phyloP scores from a whole-genome alignment of 805 yeast genomes.

The Dipodascopsis tothii region DNA sequence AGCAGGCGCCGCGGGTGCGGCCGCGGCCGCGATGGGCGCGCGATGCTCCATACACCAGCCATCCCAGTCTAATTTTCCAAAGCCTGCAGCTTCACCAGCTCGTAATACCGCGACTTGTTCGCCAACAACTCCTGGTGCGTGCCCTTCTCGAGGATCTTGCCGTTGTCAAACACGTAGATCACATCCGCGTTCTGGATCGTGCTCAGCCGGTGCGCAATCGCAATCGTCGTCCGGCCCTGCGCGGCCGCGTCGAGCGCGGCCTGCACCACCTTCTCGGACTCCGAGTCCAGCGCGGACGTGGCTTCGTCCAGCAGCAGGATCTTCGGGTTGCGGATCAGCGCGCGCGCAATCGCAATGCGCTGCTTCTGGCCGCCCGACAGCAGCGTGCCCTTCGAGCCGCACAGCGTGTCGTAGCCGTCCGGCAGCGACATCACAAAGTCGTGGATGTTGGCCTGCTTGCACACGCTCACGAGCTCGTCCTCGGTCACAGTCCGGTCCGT shows the following conservation, averaged over 20 bases:
- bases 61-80: slow-evolving; percentile 41
- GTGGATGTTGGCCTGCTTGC: slow-evolving; percentile 46
- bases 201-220: slow-evolving; percentile 68
- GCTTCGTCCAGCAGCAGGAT: slow-evolving; percentile 53
- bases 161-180: slow-evolving; percentile 48
- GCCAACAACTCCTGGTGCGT: slow-evolving; percentile 38
- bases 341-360: slow-evolving; percentile 57
- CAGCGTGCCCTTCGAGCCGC: slow-evolving; percentile 43
- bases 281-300: slow-evolving; percentile 46
- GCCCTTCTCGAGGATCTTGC: slow-evolving; percentile 49
- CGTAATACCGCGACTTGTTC: slow-evolving; percentile 34
- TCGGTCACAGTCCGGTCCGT: slow-evolving; percentile 30
- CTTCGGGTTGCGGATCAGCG: slow-evolving; percentile 50
- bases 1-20: too few relatives aligned
- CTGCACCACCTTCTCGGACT: slow-evolving; percentile 63
- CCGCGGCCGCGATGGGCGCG: too few relatives aligned
- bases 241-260: slow-evolving; percentile 54
- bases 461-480: slow-evolving; percentile 37
- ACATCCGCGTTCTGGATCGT: slow-evolving; percentile 48
- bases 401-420: slow-evolving; percentile 44
- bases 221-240: slow-evolving; percentile 57
- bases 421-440: slow-evolving; percentile 47
- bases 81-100: slow-evolving; percentile 35
- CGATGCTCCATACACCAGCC: too few relatives aligned
- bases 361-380: slow-evolving; percentile 64